Conservation (phyloP, 345 rosid species). For the Lepidium didymum region DNA sequence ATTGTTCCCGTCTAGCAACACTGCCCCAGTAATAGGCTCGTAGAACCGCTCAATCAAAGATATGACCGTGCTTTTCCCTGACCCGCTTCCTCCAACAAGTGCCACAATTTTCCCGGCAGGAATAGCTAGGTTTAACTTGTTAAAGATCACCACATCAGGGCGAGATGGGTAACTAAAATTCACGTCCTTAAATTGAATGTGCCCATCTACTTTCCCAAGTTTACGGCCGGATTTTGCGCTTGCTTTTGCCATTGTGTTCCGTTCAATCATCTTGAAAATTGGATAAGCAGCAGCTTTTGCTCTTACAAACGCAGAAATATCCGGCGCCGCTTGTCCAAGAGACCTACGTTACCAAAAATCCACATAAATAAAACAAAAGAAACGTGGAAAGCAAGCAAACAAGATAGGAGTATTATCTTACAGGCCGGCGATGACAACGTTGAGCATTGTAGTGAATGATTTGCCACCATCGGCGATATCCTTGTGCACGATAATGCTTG, state of each 20-base stretch:
- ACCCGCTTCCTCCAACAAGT: constrained; percentile 95
- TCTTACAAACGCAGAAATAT: constrained; percentile 66
- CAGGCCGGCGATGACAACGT: constrained; percentile 93
- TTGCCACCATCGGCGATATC: constrained; percentile 75
- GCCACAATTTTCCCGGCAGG: constrained; percentile 86
- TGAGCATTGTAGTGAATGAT: constrained; percentile 98
- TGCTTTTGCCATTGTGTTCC: constrained; percentile 48
- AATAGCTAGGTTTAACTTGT: constrained; percentile 48
- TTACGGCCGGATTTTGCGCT: constrained; percentile 48
- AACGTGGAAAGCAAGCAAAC: not conserved
- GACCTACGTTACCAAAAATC: constrained; percentile 38
- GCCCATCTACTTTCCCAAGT: constrained; percentile 60
- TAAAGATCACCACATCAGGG: constrained; percentile 59
- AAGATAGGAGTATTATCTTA: constrained; percentile 30
- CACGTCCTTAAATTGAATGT: constrained; percentile 68
- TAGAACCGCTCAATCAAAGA: constrained; percentile 92
- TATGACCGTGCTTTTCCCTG: constrained; percentile 91
- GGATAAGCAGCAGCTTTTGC: constrained; percentile 94
- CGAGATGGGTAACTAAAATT: constrained; percentile 83
- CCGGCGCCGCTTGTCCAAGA: constrained; percentile 92
- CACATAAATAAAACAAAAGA: not conserved
- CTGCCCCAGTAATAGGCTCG: constrained; percentile 62
- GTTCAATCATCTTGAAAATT: constrained; percentile 87
- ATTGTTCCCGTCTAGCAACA: constrained; percentile 59
- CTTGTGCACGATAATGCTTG: constrained; percentile 82